Evolutionary conservation across 2,329 filamentous ascomycete species (phyloP).

Genomic region (Diplocarpon mali): DNA sequence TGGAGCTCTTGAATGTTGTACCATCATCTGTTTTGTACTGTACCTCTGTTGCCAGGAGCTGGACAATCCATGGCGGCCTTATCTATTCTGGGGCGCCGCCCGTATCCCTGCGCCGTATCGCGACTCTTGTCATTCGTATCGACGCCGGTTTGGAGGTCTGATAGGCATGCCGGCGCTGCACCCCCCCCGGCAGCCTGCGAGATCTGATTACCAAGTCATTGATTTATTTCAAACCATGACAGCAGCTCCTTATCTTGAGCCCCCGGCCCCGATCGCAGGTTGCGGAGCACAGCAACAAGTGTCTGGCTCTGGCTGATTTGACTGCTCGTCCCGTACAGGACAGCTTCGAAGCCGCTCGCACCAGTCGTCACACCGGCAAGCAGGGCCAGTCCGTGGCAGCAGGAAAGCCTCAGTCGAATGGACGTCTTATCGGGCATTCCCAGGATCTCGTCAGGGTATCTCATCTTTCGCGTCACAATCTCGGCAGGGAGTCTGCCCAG

Average conservation of each 20-base stretch:
- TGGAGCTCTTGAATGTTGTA: constrained; percentile 4
- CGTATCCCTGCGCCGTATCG: background rate
- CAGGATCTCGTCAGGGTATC: constrained; percentile 5
- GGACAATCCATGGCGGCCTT: constrained; percentile 4
- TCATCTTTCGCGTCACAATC: constrained; percentile 1
- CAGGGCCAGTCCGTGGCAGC: background rate
- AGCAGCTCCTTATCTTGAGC: background rate
- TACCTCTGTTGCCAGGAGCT: constrained; percentile 2
- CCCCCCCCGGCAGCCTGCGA: background rate
- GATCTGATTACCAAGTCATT: background rate
- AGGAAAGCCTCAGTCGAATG: background rate
- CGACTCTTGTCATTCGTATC: background rate
- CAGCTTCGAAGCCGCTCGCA: background rate
- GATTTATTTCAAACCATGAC: background rate
- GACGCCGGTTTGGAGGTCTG: background rate
- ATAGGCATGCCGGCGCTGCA: background rate
- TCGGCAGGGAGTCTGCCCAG: background rate
- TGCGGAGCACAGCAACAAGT: too few relatives aligned
- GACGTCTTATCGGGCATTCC: constrained; percentile 2
- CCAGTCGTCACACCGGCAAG: background rate
- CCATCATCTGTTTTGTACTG: constrained; percentile 5
- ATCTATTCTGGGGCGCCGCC: constrained; percentile 3
- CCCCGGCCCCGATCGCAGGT: too few relatives aligned
- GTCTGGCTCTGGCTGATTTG: background rate
- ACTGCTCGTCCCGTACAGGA: background rate